Evolutionary conservation across 805 yeast genomes (phyloP).

Genomic region (Grigorovia yakushimaensis): DNA sequence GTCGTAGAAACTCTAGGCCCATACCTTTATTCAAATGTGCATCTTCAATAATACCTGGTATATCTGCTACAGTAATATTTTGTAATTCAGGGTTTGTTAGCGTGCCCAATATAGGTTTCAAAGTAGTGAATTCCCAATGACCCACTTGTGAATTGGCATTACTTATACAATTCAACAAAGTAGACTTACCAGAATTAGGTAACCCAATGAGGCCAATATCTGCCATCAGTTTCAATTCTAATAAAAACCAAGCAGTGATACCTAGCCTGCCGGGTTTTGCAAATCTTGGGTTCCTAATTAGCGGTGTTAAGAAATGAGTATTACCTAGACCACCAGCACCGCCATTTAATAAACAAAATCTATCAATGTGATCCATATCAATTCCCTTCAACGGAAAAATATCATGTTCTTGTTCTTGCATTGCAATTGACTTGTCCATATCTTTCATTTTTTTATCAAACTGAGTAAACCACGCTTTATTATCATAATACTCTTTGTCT

Average conservation of each 20-base stretch:
- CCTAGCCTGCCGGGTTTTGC: slow-evolving; percentile 72
- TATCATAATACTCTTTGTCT: slow-evolving; percentile 56
- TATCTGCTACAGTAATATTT: slow-evolving; percentile 87
- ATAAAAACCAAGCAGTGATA: slow-evolving; percentile 52
- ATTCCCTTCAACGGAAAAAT: slow-evolving; percentile 73
- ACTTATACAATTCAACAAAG: slow-evolving; percentile 76
- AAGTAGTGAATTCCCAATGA: slow-evolving; percentile 93
- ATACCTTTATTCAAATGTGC: slow-evolving; percentile 81
- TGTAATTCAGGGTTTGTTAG: slow-evolving; percentile 53
- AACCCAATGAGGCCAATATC: slow-evolving; percentile 91
- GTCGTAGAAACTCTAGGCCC: slow-evolving; percentile 88
- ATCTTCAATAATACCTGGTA: slow-evolving; percentile 89
- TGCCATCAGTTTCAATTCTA: slow-evolving; percentile 83
- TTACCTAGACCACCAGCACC: slow-evolving; percentile 95
- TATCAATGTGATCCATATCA: slow-evolving; percentile 59
- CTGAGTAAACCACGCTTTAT: slow-evolving; percentile 54
- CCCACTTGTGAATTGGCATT: slow-evolving; percentile 87
- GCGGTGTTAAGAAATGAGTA: slow-evolving; percentile 69
- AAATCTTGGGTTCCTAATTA: slow-evolving; percentile 80
- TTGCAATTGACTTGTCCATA: slow-evolving; percentile 50
- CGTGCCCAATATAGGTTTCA: slow-evolving; percentile 88
- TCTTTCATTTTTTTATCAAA: slow-evolving; percentile 54
- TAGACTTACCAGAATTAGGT: slow-evolving; percentile 95
- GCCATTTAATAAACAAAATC: slow-evolving; percentile 65
- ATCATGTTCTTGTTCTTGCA: slow-evolving; percentile 54